Conservation (phyloP, 257 asterid genomes). For the Forsythia suspensa region DNA sequence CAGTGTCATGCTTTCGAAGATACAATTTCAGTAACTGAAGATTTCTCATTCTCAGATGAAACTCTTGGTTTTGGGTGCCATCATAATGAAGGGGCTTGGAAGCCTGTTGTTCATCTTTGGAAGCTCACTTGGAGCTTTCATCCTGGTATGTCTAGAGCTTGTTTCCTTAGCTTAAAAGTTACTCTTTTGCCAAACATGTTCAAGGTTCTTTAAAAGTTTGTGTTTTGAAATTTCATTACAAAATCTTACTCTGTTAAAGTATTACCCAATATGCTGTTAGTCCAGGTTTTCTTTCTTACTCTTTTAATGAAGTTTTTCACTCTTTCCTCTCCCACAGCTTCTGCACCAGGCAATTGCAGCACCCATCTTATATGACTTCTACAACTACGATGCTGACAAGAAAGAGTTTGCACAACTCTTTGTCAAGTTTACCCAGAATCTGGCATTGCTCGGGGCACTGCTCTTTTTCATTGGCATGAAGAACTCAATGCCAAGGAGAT, state of each 20-base stretch:
- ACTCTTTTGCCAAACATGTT: background rate
- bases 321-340: conserved; percentile 40
- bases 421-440: conserved; percentile 67
- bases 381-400: conserved; percentile 84
- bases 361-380: conserved; percentile 86
- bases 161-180: background rate
- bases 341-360: conserved; percentile 73
- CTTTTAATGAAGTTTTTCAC: conserved; percentile 3
- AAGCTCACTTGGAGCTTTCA: conserved; percentile 77
- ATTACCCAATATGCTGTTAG: background rate
- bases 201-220: background rate
- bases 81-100: conserved; percentile 72
- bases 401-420: conserved; percentile 70
- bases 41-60: conserved; percentile 51
- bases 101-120: conserved; percentile 84
- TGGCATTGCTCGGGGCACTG: conserved; percentile 83
- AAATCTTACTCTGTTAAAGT: background rate
- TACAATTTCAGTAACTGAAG: conserved; percentile 15
- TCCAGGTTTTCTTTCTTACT: background rate
- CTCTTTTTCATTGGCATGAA: conserved; percentile 90
- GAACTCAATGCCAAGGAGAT: conserved; percentile 76
- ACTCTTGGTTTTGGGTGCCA: conserved; percentile 71
- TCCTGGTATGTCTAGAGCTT: conserved; percentile 51
- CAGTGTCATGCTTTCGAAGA: background rate
- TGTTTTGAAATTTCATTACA: background rate